Evolutionary conservation across 2,329 filamentous ascomycete species (phyloP).

Genomic region (Hypoxylon sp.): DNA sequence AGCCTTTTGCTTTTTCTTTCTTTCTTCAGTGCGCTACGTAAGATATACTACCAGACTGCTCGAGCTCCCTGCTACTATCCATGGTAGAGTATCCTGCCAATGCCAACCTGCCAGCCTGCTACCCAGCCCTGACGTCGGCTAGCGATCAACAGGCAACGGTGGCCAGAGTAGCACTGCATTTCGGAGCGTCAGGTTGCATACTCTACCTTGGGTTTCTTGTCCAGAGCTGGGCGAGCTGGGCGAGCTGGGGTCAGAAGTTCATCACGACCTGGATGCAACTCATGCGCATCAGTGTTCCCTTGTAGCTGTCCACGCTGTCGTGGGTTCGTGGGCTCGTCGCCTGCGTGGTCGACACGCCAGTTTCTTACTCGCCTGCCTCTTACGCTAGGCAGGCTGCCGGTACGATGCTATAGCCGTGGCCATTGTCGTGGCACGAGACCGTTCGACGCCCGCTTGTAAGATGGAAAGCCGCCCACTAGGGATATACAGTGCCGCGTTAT

Average conservation of each 20-base stretch:
- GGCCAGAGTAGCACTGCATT: conserved; percentile 23
- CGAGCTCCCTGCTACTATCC: no score
- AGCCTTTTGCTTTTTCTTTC: no score
- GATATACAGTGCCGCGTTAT: conserved; percentile 8
- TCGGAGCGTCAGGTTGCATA: conserved; percentile 2
- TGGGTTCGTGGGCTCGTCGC: neutral
- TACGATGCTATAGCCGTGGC: neutral
- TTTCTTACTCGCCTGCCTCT: no score
- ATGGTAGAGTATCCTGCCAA: no score
- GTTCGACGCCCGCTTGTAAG: neutral
- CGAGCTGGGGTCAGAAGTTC: neutral
- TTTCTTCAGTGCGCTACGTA: neutral
- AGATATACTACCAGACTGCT: no score
- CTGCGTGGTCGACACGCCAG: no score
- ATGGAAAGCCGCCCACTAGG: conserved; percentile 13
- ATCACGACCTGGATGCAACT: neutral
- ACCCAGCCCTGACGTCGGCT: conserved; percentile 30
- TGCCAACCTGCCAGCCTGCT: no score
- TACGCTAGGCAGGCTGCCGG: no score
- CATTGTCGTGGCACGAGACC: neutral
- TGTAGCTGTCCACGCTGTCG: neutral
- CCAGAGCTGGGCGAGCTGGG: no score
- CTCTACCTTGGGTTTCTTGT: conserved; percentile 1
- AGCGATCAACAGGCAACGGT: conserved; percentile 29
- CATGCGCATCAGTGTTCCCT: neutral